Evolutionary conservation across 805 yeast species (phyloP), one percentile per base, ranked within the genome.

Genomic region (Sugiyamaella valdiviana): DNA sequence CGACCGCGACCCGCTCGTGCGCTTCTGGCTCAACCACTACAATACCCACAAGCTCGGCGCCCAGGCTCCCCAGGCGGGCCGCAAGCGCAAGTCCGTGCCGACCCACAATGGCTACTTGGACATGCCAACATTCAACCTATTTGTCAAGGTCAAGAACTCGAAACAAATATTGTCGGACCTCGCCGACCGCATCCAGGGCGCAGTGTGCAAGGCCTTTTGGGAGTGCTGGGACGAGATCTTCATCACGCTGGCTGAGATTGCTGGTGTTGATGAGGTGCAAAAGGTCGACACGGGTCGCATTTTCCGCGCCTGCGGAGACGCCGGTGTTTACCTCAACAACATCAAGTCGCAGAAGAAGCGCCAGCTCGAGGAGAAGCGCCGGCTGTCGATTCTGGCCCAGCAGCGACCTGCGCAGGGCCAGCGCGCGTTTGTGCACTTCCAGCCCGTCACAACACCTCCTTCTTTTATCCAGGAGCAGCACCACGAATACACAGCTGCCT

Each of bases 191-290:
- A 49, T 57, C 39, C 64, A 62, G 45, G 63, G 65, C 22, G 63
- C 61, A 19, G 53, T 57, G 23, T 57, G 62, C 53, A 52, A 50
- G 44, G 67, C 64, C 21, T 63, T 63, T 45, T 63, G 67, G 67
- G 64, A 63, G 37, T 50, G 56, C 44, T 63, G 67, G 67, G 67
- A 63, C 45, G 63, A 57, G 22, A 52, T 61, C 32, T 61, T 57
- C 41, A 55, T 59, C 20, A 52, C 59, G 20, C 53, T 63, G 44
- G 60, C 62, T 32, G 61, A 58, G 21, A 50, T 60, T n/a, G 58
- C 57, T 0, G 62, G 65, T 3, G 50, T 46, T 17, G 55, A 51
- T 9, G 57, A 51, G 19, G 50, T 63, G 43, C 56, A 53, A 26
- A 45, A 38, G 6, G 57, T 63, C 5, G 64, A 62, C 40, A 22